Base-by-base conservation (phyloP, 176 grass and related monocot species). In the Aegilops longissima region DNA sequence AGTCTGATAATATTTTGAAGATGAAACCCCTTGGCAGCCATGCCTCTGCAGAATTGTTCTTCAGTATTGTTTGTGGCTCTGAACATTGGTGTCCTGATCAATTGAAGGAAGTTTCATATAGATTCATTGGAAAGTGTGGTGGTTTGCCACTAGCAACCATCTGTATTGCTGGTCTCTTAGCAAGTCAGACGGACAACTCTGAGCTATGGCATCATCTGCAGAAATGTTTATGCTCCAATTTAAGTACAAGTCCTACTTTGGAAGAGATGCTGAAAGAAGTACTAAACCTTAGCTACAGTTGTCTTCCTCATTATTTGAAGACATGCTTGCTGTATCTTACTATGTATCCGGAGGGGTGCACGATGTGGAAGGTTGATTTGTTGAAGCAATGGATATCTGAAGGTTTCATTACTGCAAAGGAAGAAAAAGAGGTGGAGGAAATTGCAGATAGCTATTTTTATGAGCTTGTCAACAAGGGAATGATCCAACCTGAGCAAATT, bases 271-370 rank as follows among this genome's bases (percentile, higher is more conserved):
- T 47, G 66, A 58, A 70, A 30, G 11, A 54, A 54, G 3, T 71
- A 56, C 6, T 82, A 56, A 36, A 36, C 2, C 20, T 82, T 58
- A 58, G 6, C 30, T 82, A 69, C 25, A 42, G 7, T 65, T 0
- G 3, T 65, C 58, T 80, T 80, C 78, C 78, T 80, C 9, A 78
- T 58, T 34, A 78, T 33, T 33, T 78, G 49, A 78, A 78, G 67
- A 44, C 36, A 27, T 80, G 80, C 12, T 18, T 82, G 18, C 30
- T 52, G 6, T 82, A 82, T 82, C 44, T 82, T 52, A 4, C 11
- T n/a, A 14, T 82, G 6, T 82, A 69, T 35, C 80, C 65, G 0
- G 45, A 82, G 20, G 64, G 29, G 3, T 24, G 3, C 64, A 40
- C 5, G 10, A 77, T 77, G 10, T 25, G 5, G 23, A 77, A 7